These are phyloP conservation scores for Yarrowia sp. DNA, from an alignment of 805 yeast species.

Conservation along the genomic window DNA sequence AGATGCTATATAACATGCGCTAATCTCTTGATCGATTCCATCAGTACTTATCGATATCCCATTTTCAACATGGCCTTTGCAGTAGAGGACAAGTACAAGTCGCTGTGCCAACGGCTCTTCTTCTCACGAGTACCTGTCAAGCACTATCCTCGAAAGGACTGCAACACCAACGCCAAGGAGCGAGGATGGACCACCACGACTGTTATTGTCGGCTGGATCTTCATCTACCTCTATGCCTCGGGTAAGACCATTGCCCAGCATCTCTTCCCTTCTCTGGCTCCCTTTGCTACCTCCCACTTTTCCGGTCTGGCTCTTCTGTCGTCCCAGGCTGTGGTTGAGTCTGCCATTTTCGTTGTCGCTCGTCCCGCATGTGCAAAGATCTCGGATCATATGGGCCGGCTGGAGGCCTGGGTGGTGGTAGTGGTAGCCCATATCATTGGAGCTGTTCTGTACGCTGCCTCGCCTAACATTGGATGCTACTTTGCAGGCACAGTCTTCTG, in stretches of 20 bases:
- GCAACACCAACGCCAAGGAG: constrained; percentile 38
- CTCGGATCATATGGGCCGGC: constrained; percentile 23
- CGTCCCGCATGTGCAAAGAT: constrained; percentile 34
- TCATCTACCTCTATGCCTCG: constrained; percentile 25
- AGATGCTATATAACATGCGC: constrained; percentile 18
- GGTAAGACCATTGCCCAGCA: constrained; percentile 35
- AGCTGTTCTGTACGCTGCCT: constrained; percentile 28
- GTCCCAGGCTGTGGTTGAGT: constrained; percentile 33
- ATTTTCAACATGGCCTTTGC: constrained; percentile 3
- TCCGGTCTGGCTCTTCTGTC: constrained; percentile 31
- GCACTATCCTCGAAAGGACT: constrained; percentile 14
- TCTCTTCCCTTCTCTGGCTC: constrained; percentile 31
- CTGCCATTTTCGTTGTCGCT: constrained; percentile 32
- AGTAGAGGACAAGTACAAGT: neutral
- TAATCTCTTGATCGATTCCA: constrained; percentile 17
- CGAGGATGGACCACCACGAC: constrained; percentile 38
- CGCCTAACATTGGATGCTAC: constrained; percentile 32
- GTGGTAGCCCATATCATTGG: constrained; percentile 27
- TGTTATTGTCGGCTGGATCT: constrained; percentile 26
- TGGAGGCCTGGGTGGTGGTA: constrained; percentile 27
- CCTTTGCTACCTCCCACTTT: constrained; percentile 28
- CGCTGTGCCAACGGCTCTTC: constrained; percentile 16
- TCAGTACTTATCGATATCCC: neutral
- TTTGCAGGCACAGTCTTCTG: constrained; percentile 33
- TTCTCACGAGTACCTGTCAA: constrained; percentile 5